These are phyloP conservation scores for Cutaneotrichosporon daszewskae DNA, from an alignment of 1,284 basidiomycete species.

Conservation along the genomic window DNA sequence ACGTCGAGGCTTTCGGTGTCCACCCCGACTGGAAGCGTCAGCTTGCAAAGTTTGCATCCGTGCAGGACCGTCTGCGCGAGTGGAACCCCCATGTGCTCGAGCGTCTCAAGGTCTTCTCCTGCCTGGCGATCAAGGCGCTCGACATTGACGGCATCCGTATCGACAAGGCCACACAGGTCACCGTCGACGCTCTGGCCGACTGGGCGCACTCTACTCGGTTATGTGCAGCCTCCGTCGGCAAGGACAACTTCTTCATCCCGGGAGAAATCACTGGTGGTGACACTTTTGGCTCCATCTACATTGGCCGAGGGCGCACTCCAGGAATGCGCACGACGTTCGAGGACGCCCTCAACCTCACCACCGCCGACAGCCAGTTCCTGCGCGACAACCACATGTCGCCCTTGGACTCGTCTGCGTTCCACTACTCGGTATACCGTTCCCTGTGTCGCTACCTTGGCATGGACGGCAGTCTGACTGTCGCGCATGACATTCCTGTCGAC, in stretches of 20 bases:
- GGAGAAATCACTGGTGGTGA: constrained; percentile 94
- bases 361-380: constrained; percentile 65
- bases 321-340: constrained; percentile 57
- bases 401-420: constrained; percentile 76
- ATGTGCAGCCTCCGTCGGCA: constrained; percentile 65
- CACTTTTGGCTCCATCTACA: constrained; percentile 76
- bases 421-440: constrained; percentile 83
- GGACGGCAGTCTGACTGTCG: constrained; percentile 84
- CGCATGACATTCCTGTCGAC: constrained; percentile 71
- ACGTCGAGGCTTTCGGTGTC: constrained; percentile 93
- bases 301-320: constrained; percentile 78
- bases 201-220: constrained; percentile 68
- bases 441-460: constrained; percentile 79
- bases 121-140: constrained; percentile 74
- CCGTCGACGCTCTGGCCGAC: constrained; percentile 66
- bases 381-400: constrained; percentile 59
- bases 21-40: constrained; percentile 74
- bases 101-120: constrained; percentile 69
- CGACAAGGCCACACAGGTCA: constrained; percentile 87
- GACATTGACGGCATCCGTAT: constrained; percentile 89
- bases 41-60: constrained; percentile 85
- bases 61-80: constrained; percentile 86
- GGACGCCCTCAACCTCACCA: constrained; percentile 56
- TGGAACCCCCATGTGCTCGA: constrained; percentile 72
- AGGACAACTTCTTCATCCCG: constrained; percentile 79